Conservation (phyloP, 257 asterid genomes). For the Coffea eugenioides region DNA sequence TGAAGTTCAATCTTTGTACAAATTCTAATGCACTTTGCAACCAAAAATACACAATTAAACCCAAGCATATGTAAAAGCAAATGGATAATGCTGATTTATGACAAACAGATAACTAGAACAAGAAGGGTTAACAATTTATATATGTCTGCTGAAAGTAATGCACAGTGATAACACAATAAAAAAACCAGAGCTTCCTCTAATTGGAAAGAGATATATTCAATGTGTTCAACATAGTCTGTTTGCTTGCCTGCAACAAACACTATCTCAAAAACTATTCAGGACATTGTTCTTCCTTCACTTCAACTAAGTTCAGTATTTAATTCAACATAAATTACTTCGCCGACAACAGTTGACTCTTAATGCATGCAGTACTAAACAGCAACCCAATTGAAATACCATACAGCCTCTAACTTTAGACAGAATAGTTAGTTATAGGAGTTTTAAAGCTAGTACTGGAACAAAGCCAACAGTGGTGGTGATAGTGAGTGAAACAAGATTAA, state of each 20-base stretch:
- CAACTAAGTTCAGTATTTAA: background rate
- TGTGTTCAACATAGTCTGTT: background rate
- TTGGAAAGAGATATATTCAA: background rate
- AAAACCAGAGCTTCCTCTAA: background rate
- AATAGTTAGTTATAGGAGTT: background rate
- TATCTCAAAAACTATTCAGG: background rate
- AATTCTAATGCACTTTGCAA: background rate
- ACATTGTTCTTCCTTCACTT: background rate
- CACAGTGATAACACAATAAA: background rate
- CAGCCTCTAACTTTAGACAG: background rate
- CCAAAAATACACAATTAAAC: background rate
- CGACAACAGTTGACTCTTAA: background rate
- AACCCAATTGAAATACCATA: background rate
- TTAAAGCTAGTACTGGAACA: background rate
- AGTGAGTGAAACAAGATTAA: background rate
- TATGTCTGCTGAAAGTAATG: too few species aligned
- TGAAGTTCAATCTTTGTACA: background rate
- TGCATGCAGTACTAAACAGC: background rate
- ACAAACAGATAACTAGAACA: too few species aligned
- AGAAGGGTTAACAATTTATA: too few species aligned
- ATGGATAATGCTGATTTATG: too few species aligned
- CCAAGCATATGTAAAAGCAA: background rate
- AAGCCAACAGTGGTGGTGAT: background rate
- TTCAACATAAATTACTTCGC: background rate
- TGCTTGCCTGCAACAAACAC: background rate